These are phyloP conservation scores for Epichloe glyceriae DNA, from an alignment of 2,329 filamentous ascomycete species.

Conservation along the genomic window DNA sequence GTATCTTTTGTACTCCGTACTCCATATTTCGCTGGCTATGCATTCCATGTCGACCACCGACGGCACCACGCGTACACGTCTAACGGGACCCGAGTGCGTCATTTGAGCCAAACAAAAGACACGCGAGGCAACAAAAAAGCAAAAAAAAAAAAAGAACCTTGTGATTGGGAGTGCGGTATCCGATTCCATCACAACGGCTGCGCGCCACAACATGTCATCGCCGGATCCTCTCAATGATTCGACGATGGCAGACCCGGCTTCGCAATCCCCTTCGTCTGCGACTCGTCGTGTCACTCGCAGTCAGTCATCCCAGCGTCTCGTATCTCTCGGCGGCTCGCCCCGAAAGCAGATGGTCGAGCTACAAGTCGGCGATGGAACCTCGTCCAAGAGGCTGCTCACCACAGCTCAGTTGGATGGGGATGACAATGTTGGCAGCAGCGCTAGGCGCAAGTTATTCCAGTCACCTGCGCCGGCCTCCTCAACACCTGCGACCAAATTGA, in stretches of 20 bases:
- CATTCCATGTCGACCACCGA: slow-evolving; percentile 1
- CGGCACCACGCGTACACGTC: neutral
- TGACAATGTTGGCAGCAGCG: slow-evolving; percentile 17
- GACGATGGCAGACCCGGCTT: slow-evolving; percentile 19
- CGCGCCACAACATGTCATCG: slow-evolving; percentile 30
- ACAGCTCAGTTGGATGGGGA: slow-evolving; percentile 32
- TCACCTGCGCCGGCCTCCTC: slow-evolving; percentile 26
- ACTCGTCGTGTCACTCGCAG: slow-evolving; percentile 32
- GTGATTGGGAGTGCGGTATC: slow-evolving; percentile 12
- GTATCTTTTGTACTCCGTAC: slow-evolving; percentile 6
- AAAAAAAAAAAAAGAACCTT: neutral
- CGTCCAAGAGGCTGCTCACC: slow-evolving; percentile 39
- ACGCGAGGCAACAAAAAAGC: slow-evolving; percentile 8
- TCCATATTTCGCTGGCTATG: neutral
- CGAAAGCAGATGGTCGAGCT: slow-evolving; percentile 45
- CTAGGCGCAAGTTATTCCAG: slow-evolving; percentile 30
- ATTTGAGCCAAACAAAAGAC: neutral
- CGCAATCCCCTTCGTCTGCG: slow-evolving; percentile 22
- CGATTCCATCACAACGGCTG: slow-evolving; percentile 9
- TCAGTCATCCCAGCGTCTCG: slow-evolving; percentile 25
- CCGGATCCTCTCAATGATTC: slow-evolving; percentile 36
- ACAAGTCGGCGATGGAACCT: slow-evolving; percentile 35
- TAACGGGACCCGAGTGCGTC: neutral
- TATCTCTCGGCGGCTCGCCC: slow-evolving; percentile 30
- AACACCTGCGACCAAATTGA: slow-evolving; percentile 17